Evolutionary conservation across 345 rosid genomes (phyloP), one percentile per base, ranked within the genome.

Genomic region (Bruguiera parviflora): DNA sequence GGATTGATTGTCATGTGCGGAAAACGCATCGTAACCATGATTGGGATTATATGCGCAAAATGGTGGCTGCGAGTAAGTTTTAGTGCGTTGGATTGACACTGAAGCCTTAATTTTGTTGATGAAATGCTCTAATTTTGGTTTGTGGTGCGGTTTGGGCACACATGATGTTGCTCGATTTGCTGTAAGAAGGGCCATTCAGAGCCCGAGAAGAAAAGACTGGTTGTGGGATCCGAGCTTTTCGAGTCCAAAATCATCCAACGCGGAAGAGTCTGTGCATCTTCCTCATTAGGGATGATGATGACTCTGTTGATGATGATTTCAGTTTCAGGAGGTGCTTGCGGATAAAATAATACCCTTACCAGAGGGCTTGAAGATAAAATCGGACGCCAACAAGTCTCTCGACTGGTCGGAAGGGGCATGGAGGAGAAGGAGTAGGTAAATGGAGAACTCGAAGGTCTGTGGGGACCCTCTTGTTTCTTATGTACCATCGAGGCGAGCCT

Each of bases 251-350:
- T 27, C 99, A 95, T 75, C 98, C 97, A 11, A 80, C 31, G 67
- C 90, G 80, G 80, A 87, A 88, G 77, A 92, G 92, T 58, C 66
- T 81, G 56, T 92, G 98, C 74, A 89, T 92, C 87, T 95, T 90
- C 83, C 75, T 92, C 46, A 58, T 92, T 20, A 87, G 96, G 83
- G 87, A 85, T 56, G 98, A 85, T 56, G 98, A 95, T 29, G 90
- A 76, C 16, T 58, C 86, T 3, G 74, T 80, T 27, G 28, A 27
- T 21, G 97, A 92, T 25, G 99, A 95, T 84, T 95, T 95, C 83
- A 90, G 96, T 88, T 95, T 87, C 79, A 86, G 93, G 85, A 92
- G 92, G 84, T 95, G 98, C n/a, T n/a, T 70, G 96, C 92, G 65
- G 92, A 95, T 76, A 82, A 87, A 20, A 87, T 92, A 61, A 85